A percentile compares a stretch with the other conserved stretches of the same genome.
phyloP scores from a whole-genome alignment of 495 filamentous ascomycete genomes.

The Hyaloscypha hepaticicola region DNA sequence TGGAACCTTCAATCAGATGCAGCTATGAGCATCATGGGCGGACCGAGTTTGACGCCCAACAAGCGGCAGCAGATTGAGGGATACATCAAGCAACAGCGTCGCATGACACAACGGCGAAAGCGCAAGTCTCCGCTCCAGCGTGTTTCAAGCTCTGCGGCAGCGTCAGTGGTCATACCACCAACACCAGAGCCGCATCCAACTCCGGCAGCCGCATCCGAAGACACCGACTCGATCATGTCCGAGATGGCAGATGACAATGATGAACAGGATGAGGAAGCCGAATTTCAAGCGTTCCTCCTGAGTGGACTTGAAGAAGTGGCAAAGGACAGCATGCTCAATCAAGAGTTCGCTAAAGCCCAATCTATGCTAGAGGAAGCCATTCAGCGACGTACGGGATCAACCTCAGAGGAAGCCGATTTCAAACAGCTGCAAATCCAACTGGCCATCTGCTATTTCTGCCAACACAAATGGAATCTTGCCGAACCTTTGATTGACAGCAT shows the following conservation, averaged over 20 bases:
- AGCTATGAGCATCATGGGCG: background rate
- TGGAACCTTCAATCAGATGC: background rate
- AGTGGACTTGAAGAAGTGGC: constrained; percentile 8
- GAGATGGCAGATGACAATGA: constrained; percentile 5
- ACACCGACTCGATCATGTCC: background rate
- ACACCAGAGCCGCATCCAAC: background rate
- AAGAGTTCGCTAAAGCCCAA: background rate
- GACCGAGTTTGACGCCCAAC: background rate
- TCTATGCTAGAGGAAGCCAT: constrained; percentile 1
- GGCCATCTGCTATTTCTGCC: background rate
- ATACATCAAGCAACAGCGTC: background rate
- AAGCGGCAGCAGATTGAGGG: background rate
- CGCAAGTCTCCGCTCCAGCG: constrained; percentile 6
- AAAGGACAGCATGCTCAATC: constrained; percentile 4
- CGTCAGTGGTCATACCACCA: background rate
- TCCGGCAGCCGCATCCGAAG: background rate
- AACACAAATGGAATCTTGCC: background rate
- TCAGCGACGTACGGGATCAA: background rate
- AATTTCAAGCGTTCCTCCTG: background rate
- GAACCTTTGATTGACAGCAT: background rate
- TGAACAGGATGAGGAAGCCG: background rate
- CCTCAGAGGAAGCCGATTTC: background rate
- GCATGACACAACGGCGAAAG: background rate
- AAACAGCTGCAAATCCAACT: background rate
- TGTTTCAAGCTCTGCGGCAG: background rate